Base-by-base conservation (phyloP, 176 grass and related monocot species). In the Carex littledalei region DNA sequence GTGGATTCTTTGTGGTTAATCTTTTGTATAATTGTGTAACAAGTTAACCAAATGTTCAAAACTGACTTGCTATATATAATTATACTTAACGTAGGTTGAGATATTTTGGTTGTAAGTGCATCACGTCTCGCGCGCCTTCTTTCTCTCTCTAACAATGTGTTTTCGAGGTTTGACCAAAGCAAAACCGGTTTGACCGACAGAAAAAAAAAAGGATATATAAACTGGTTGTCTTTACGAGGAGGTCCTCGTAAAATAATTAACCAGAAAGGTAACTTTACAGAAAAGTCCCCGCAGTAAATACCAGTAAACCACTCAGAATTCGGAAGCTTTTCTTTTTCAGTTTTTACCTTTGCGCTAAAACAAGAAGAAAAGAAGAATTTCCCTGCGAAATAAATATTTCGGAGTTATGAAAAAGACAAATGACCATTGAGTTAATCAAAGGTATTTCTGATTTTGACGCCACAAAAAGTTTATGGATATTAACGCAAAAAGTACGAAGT, bases 101-200 rank as follows among this genome's bases (percentile, higher is more conserved):
- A 55, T 34, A 41, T 81, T 81, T 59, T 35, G 9, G 77, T 59
- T 34, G 54, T 7, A 24, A 80, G 57, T 80, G 54, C 47, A 11
- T 56, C 56, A 82, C 59, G 61, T 49, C 17, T 21, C 1, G 56
- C 79, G 79, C 59, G 79, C 79, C 79, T 64, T 82, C 37, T 45
- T 57, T 78, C 50, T 78, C 74, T 82, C 37, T 82, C 79, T 65
- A 82, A 82, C 64, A 50, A 47, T 65, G 59, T 37, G 78, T 7
- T 84, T 84, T 43, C 67, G 63, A 73, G 34, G 65, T 91, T 94
- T 88, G 92, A 91, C 91, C 91, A 56, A 31, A 84, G 64, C 8
- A 64, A 31, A 81, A 84, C 34, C 29, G 59, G 72, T 64, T 60
- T 87, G 89, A 89, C 69, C 54, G 18, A 41, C 7, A 11, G 60